Conservation (phyloP, 345 rosid genomes). For the Eucalyptus tenuipes region DNA sequence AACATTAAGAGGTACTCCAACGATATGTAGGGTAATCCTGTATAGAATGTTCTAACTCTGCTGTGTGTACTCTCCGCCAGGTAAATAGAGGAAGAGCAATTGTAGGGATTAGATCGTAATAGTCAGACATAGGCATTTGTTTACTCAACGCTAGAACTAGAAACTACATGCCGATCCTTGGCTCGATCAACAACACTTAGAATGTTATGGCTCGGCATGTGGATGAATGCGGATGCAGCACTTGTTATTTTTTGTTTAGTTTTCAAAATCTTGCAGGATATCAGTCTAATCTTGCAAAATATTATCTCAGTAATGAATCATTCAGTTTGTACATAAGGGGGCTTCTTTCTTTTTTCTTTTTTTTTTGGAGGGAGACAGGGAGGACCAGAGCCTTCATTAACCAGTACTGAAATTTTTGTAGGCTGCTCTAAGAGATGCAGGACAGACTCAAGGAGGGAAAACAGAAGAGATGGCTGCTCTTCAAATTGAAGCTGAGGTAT, state of each 20-base stretch:
- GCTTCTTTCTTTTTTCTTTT: not conserved
- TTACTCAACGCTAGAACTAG: not conserved
- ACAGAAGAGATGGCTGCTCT: conserved; percentile 43
- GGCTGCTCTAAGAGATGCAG: conserved; percentile 63
- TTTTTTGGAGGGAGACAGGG: not conserved
- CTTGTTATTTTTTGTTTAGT: not conserved
- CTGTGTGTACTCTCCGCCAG: not conserved
- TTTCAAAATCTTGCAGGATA: not conserved
- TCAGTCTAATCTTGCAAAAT: not conserved
- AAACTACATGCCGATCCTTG: not conserved
- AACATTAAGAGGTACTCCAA: not conserved
- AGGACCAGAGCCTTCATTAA: not conserved
- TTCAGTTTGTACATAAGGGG: not conserved
- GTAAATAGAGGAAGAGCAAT: not conserved
- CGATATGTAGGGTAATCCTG: not conserved
- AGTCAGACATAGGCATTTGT: not conserved
- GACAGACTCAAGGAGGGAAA: conserved; percentile 37
- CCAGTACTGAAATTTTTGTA: conserved; percentile 10
- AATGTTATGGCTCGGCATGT: not conserved
- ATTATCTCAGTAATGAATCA: not conserved
- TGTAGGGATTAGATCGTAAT: not conserved
- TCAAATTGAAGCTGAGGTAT: conserved; percentile 70
- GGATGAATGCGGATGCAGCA: not conserved
- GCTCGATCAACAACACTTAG: not conserved
- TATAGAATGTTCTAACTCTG: not conserved